phyloP scores from a whole-genome alignment of 129 eudicot species.

The Artemisia argyi region DNA sequence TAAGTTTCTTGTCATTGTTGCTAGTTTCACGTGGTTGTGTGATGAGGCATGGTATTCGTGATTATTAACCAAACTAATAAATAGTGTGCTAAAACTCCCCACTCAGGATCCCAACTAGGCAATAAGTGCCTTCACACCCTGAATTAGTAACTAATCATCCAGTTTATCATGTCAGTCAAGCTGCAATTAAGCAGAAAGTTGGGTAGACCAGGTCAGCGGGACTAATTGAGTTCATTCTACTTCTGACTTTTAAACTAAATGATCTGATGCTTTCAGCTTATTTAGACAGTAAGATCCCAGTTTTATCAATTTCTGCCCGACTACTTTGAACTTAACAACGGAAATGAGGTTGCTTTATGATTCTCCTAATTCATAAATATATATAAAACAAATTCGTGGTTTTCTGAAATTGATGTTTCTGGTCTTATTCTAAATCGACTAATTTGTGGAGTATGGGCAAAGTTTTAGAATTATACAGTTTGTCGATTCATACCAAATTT shows the following conservation, averaged over 20 bases:
- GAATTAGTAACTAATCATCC: neutral
- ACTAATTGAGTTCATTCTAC: neutral
- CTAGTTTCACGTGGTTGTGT: constrained; percentile 11
- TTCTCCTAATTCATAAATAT: neutral
- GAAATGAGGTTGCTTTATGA: constrained; percentile 12
- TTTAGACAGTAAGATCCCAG: no score
- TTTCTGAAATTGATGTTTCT: constrained; percentile 7
- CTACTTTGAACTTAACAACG: no score
- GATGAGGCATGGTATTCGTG: neutral
- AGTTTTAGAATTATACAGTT: no score
- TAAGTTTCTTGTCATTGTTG: constrained; percentile 13
- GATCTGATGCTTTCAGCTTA: neutral
- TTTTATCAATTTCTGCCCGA: no score
- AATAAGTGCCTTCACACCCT: neutral
- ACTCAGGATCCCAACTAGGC: neutral
- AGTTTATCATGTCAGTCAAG: neutral
- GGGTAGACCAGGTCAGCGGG: neutral
- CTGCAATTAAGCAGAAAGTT: constrained; percentile 6
- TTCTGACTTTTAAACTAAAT: neutral
- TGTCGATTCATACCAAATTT: no score
- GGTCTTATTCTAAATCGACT: neutral
- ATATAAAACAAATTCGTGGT: neutral
- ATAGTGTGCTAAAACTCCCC: constrained; percentile 8
- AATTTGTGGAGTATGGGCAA: no score
- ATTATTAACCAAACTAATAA: neutral